A percentile compares a stretch with the other conserved stretches of the same genome.
Evolutionary conservation across 2,329 filamentous ascomycete species (phyloP).

Genomic region (Trichophyton schoenleinii): DNA sequence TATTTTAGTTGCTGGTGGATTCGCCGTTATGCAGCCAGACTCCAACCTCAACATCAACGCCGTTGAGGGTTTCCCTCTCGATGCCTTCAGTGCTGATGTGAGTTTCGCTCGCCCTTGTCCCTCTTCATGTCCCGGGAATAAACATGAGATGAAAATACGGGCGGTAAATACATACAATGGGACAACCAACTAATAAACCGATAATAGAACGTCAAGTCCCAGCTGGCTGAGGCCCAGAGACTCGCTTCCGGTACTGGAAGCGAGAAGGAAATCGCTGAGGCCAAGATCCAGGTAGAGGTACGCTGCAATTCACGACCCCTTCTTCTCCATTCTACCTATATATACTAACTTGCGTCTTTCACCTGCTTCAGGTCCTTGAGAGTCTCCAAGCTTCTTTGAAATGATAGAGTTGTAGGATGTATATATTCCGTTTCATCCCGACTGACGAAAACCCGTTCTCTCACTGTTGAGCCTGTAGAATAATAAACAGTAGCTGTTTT

Average conservation of each 20-base stretch:
- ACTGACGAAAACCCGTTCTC: conserved; percentile 10
- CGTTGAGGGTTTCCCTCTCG: conserved; percentile 83
- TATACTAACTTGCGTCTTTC: conserved; percentile 7
- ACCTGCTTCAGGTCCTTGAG: conserved; percentile 33
- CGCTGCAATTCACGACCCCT: conserved; percentile 16
- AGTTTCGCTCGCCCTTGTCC: conserved; percentile 13
- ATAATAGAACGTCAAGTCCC: conserved; percentile 59
- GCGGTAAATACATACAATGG: too few species aligned
- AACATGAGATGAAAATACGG: not conserved
- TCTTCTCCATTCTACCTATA: too few species aligned
- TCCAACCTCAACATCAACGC: conserved; percentile 96
- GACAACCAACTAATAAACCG: not conserved
- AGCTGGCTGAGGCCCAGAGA: conserved; percentile 93
- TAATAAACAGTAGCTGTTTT: conserved; percentile 19
- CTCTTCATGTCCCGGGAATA: not conserved
- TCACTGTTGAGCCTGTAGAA: conserved; percentile 27
- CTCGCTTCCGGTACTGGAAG: conserved; percentile 79
- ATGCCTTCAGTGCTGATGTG: conserved; percentile 87
- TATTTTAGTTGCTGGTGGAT: conserved; percentile 75
- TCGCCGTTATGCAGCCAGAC: conserved; percentile 91
- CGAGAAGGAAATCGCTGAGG: conserved; percentile 95
- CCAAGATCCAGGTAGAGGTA: conserved; percentile 98
- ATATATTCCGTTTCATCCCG: conserved; percentile 23
- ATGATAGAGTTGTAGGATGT: conserved; percentile 30
- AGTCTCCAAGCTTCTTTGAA: conserved; percentile 38